A percentile compares a stretch with the other conserved stretches of the same genome.
phyloP scores from a whole-genome alignment of 805 yeast species.

The Pichia paraexigua region DNA sequence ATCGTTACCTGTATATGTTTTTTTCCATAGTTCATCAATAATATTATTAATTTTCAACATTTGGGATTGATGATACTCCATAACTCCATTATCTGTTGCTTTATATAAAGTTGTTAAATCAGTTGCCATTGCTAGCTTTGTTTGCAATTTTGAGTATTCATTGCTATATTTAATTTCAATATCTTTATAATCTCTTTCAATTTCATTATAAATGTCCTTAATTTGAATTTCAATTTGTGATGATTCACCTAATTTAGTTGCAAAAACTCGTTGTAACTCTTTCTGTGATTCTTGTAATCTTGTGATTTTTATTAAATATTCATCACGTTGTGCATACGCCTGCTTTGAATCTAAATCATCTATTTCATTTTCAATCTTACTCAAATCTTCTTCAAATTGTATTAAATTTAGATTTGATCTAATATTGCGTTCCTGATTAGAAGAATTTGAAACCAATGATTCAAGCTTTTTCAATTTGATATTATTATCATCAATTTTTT shows the following conservation, averaged over 20 bases:
- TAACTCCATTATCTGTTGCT: conserved; percentile 87
- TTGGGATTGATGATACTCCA: conserved; percentile 83
- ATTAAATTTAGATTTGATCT: conserved; percentile 33
- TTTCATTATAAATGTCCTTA: conserved; percentile 44
- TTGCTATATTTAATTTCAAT: conserved; percentile 55
- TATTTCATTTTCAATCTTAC: conserved; percentile 17
- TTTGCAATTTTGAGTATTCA: conserved; percentile 70
- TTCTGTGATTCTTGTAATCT: conserved; percentile 44
- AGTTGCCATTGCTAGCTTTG: conserved; percentile 65
- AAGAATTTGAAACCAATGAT: conserved; percentile 42
- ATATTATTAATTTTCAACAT: conserved; percentile 90
- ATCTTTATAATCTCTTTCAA: conserved; percentile 61
- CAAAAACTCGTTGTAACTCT: conserved; percentile 50
- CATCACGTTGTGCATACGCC: conserved; percentile 49
- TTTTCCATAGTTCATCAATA: conserved; percentile 87
- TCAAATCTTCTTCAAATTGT: conserved; percentile 37
- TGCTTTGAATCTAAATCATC: conserved; percentile 32
- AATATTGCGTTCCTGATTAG: conserved; percentile 53
- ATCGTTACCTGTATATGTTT: conserved; percentile 91
- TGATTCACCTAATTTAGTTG: conserved; percentile 78
- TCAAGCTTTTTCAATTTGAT: conserved; percentile 64
- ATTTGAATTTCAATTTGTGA: conserved; percentile 75
- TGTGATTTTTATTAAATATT: conserved; percentile 51
- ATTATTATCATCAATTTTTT: conserved; percentile 30
- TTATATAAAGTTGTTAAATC: conserved; percentile 76